Evolutionary conservation across 768 basidiomycete species (phyloP).

Genomic region (Kwoniella dejecticola): DNA sequence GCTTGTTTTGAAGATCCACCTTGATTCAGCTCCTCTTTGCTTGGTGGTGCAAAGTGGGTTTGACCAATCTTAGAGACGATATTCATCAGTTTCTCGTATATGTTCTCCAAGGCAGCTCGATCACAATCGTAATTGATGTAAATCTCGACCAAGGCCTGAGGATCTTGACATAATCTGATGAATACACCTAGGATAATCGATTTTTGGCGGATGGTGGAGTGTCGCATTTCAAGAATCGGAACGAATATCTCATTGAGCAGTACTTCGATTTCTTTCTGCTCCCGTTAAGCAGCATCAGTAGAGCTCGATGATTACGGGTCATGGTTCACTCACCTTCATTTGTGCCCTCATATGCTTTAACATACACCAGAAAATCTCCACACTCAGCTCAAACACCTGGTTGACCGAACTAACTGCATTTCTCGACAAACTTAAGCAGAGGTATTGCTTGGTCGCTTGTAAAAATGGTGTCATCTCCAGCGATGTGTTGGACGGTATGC

Average conservation of each 20-base stretch:
- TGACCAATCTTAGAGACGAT: slow-evolving; percentile 90
- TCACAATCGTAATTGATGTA: slow-evolving; percentile 99
- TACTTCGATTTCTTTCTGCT: slow-evolving; percentile 97
- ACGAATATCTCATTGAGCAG: slow-evolving; percentile 98
- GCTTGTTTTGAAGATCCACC: slow-evolving; percentile 41
- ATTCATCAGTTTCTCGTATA: slow-evolving; percentile 97
- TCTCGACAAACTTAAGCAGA: slow-evolving; percentile 86
- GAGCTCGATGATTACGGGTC: neutral
- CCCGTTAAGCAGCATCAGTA: neutral
- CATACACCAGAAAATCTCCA: slow-evolving; percentile 98
- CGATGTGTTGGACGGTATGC: slow-evolving; percentile 87
- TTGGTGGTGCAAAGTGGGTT: slow-evolving; percentile 57
- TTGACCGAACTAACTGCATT: slow-evolving; percentile 94
- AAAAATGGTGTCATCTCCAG: slow-evolving; percentile 85
- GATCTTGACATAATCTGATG: slow-evolving; percentile 88
- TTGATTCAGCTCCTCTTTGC: slow-evolving; percentile 49
- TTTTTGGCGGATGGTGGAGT: slow-evolving; percentile 92
- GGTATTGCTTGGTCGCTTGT: slow-evolving; percentile 93
- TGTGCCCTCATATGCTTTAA: slow-evolving; percentile 91
- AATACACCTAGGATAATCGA: slow-evolving; percentile 80
- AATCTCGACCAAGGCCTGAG: slow-evolving; percentile 94
- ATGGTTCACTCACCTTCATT: slow-evolving; percentile 74
- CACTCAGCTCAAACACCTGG: slow-evolving; percentile 95
- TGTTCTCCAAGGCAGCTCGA: slow-evolving; percentile 88
- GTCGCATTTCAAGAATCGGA: slow-evolving; percentile 96